phyloP scores from a whole-genome alignment of 768 basidiomycete genomes.

The Chalciporus chontae region DNA sequence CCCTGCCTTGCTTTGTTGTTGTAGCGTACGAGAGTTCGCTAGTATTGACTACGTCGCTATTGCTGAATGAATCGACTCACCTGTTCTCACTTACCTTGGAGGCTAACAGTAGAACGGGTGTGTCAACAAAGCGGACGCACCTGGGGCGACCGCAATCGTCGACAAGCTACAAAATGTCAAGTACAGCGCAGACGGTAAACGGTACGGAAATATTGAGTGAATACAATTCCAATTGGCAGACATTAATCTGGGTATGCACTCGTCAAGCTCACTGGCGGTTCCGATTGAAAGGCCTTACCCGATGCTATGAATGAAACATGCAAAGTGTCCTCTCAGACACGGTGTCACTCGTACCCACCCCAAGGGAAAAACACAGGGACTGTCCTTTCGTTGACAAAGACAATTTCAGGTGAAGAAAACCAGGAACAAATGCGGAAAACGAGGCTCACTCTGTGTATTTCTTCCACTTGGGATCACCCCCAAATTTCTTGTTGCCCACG shows the following conservation, averaged over 20 bases:
- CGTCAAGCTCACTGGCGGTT: no score
- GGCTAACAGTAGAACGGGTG: neutral
- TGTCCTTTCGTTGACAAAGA: constrained; percentile 15
- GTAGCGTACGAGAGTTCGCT: neutral
- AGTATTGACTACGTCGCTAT: neutral
- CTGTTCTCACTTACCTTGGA: neutral
- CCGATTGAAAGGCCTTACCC: neutral
- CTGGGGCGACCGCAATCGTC: neutral
- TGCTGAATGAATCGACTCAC: neutral
- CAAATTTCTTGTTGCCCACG: constrained; percentile 53
- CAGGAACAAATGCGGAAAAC: neutral
- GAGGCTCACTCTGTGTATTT: constrained; percentile 52
- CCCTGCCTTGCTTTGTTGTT: neutral
- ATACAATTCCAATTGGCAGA: neutral
- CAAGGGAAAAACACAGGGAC: constrained; percentile 37
- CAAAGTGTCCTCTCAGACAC: no score
- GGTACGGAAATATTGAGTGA: neutral
- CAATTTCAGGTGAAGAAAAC: neutral
- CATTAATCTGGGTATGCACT: no score
- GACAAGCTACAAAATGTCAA: neutral
- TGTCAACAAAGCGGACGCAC: neutral
- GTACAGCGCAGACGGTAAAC: neutral
- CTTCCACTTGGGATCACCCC: constrained; percentile 50
- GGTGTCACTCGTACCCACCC: neutral
- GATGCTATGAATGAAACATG: neutral